phyloP scores from a whole-genome alignment of 768 basidiomycete genomes.

The Leccinum barrowsii region DNA sequence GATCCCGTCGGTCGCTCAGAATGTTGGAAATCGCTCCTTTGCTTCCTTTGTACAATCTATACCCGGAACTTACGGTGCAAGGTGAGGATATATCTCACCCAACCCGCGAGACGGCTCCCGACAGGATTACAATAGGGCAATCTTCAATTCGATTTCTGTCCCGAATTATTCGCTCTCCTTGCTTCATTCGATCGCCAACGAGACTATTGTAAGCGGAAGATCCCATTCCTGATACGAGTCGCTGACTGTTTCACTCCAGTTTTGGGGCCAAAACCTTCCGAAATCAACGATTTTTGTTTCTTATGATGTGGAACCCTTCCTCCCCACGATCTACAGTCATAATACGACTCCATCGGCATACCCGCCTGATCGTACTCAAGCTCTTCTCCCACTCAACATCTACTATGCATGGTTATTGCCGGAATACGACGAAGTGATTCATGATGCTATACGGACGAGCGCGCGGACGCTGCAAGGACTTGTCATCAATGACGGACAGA shows the following conservation, averaged over 20 bases:
- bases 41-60: constrained; percentile 10
- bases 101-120: not conserved
- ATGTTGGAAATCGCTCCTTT: constrained; percentile 15
- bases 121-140: not conserved
- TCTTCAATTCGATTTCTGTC: constrained; percentile 10
- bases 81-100: not conserved
- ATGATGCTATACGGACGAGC: constrained; percentile 36
- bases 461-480: constrained; percentile 35
- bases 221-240: not conserved
- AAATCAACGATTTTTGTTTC: constrained; percentile 1
- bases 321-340: constrained; percentile 38
- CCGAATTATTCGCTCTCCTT: constrained; percentile 9
- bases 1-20: constrained; percentile 6
- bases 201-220: constrained; percentile 12
- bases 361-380: constrained; percentile 38
- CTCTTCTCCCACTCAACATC: constrained; percentile 43
- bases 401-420: constrained; percentile 28
- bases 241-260: constrained; percentile 10
- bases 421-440: constrained; percentile 16
- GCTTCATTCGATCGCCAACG: constrained; percentile 13
- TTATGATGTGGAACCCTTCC: constrained; percentile 48
- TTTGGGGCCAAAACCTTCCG: constrained; percentile 5
- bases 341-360: constrained; percentile 39
- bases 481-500: constrained; percentile 35
- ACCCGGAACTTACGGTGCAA: not conserved